phyloP scores from a whole-genome alignment of 2,329 filamentous ascomycete genomes.

The Lachnellula cervina region DNA sequence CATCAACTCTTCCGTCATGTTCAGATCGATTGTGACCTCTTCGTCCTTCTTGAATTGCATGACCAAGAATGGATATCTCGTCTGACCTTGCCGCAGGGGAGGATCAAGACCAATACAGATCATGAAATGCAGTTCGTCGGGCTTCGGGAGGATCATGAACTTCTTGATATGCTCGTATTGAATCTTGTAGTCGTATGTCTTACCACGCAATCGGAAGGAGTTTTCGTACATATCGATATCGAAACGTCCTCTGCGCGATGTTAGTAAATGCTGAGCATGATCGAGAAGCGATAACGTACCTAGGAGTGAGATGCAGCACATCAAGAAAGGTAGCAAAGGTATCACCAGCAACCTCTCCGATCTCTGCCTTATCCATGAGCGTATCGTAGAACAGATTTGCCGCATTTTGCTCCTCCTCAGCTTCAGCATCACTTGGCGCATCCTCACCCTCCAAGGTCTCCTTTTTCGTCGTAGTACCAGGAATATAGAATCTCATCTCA shows the following conservation, averaged over 20 bases:
- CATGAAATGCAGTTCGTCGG: conserved; percentile 94
- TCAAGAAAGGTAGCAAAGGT: conserved; percentile 97
- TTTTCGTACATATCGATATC: conserved; percentile 99
- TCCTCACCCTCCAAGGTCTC: conserved; percentile 60
- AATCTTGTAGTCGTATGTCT: conserved; percentile 99
- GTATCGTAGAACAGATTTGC: conserved; percentile 98
- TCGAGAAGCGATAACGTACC: conserved; percentile 44
- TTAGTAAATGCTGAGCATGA: conserved; percentile 22
- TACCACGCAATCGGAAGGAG: conserved; percentile 93
- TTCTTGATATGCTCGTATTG: conserved; percentile 98
- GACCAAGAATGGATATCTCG: conserved; percentile 93
- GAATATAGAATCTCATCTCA: conserved; percentile 98
- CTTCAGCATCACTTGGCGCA: conserved; percentile 54
- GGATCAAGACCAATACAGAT: conserved; percentile 93
- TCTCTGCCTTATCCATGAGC: conserved; percentile 96
- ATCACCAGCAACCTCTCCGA: conserved; percentile 97
- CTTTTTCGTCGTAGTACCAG: conserved; percentile 78
- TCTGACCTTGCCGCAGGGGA: conserved; percentile 93
- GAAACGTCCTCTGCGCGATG: conserved; percentile 76
- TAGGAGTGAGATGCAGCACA: conserved; percentile 91
- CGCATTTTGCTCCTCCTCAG: conserved; percentile 84
- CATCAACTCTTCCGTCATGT: conserved; percentile 87
- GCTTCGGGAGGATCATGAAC: conserved; percentile 96
- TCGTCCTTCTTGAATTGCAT: conserved; percentile 99
- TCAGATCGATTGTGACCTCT: conserved; percentile 92